These are phyloP conservation scores for Chytriomyces sp. DNA, from an alignment of 192 early-diverging fungal species.

Conservation along the genomic window DNA sequence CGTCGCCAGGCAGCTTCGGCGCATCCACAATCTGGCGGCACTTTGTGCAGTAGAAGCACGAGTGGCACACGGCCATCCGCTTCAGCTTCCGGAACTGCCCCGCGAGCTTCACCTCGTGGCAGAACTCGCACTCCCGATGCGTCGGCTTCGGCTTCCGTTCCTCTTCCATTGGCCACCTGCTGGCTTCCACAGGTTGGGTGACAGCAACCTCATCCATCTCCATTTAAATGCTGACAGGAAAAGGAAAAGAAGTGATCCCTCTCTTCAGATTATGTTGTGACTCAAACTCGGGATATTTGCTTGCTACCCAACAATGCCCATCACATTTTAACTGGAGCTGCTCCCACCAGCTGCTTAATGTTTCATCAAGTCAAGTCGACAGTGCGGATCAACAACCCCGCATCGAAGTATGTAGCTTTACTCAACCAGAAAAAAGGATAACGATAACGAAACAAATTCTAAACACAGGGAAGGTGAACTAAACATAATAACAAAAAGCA, in stretches of 20 bases:
- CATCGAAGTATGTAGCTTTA: background rate
- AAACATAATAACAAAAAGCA: background rate
- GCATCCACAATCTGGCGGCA: background rate
- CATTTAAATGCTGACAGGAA: background rate
- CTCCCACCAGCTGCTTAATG: too few species aligned
- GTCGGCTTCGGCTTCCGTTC: too few species aligned
- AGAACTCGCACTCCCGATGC: background rate
- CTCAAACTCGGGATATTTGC: too few species aligned
- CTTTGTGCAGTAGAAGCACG: background rate
- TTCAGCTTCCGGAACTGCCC: background rate
- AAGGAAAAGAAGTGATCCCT: background rate
- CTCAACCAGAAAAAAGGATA: background rate
- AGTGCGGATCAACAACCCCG: background rate
- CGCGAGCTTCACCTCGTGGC: background rate
- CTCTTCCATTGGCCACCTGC: too few species aligned
- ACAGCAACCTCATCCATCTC: background rate
- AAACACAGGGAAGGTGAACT: too few species aligned
- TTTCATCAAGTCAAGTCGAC: too few species aligned
- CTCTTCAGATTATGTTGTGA: background rate
- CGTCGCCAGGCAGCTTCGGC: background rate
- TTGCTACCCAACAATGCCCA: too few species aligned
- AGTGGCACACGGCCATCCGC: background rate
- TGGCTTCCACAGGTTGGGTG: too few species aligned
- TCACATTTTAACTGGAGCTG: too few species aligned
- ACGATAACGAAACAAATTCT: background rate